Evolutionary conservation across 371 early-diverging fungal species (phyloP), one percentile per base, ranked within the genome.

Genomic region (Phascolomyces articulosus): DNA sequence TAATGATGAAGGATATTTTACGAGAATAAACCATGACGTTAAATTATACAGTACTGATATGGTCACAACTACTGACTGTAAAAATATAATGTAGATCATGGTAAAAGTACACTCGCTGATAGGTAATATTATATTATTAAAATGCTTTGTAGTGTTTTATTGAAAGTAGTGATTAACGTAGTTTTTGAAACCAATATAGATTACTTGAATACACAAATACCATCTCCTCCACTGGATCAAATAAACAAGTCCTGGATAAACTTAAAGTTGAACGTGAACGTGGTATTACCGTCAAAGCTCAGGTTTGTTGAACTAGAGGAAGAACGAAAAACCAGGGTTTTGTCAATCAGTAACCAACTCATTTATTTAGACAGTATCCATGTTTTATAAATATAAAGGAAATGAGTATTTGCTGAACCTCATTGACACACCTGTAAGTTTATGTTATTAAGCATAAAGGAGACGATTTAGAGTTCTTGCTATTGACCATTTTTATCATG

Each of bases 241-340:
- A 96, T 67, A 92, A 93, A 63, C 97, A 97, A 71, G 95, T 96
- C 2, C 77, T 98, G 29, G 98, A 98, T 69, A 97, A 95, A 75
- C 85, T 98, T 4, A 90, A 91, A 70, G 98, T 98, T 0, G 98
- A 98, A 74, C 74, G 96, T 10, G 96, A 97, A 70, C 85, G 98
- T 31, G 98, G 98, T 20, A 97, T 98, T 60, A 97, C 98, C 7
- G 96, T 98, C 48, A 98, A 98, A 75, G 98, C 98, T 11, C 97
- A 96, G 88, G 91, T 90, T 77, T 20, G 7, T 55, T 24, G 49
- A 16, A 27, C 28, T 21, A 24, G 24, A 18, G 23, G 18, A 16
- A 27, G 23, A 40, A n/a, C 18, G 1, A 28, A 38, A 28, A 18
- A 47, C 2, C 18, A n/a, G 1, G 4, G 3, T 23, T 24, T 34